Conservation (phyloP, 139 green algal species). For the Chlorella sp. region DNA sequence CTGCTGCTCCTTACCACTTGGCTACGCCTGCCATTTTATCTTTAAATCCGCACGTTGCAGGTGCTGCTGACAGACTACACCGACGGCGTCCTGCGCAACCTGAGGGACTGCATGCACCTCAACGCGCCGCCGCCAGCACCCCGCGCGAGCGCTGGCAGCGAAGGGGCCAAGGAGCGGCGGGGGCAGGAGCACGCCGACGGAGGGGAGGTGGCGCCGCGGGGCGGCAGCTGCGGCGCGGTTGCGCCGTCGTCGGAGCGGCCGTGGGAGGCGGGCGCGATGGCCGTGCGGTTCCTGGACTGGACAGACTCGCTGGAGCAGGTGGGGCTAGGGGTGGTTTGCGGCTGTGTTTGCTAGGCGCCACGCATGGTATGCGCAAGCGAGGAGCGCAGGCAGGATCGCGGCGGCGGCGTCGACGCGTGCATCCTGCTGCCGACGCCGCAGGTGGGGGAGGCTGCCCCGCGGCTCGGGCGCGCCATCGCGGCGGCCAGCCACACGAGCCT, state of each 20-base stretch:
- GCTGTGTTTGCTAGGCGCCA: not conserved
- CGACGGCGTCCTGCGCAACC: conserved; percentile 59
- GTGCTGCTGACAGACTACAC: conserved; percentile 75
- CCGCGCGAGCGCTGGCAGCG: too few species aligned
- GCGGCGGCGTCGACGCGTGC: not conserved
- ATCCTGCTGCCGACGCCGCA: not conserved
- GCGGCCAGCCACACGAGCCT: too few species aligned
- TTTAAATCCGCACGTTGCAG: too few species aligned
- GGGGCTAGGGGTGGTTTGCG: not conserved
- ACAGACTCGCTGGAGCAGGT: conserved; percentile 27
- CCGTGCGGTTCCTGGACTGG: conserved; percentile 66
- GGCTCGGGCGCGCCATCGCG: too few species aligned
- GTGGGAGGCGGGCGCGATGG: conserved; percentile 63
- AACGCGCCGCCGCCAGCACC: too few species aligned
- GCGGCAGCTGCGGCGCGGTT: not conserved
- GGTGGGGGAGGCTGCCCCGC: not conserved
- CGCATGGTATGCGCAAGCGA: not conserved
- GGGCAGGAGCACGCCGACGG: not conserved
- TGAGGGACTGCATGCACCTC: conserved; percentile 53
- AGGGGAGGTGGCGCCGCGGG: not conserved
- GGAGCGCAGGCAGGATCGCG: not conserved
- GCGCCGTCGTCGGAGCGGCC: too few species aligned
- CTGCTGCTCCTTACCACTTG: too few species aligned
- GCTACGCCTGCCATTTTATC: too few species aligned
- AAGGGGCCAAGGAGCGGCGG: not conserved